Evolutionary conservation across 805 yeast genomes (phyloP), one percentile per base, ranked within the genome.

Genomic region (Suhomyces sp.): DNA sequence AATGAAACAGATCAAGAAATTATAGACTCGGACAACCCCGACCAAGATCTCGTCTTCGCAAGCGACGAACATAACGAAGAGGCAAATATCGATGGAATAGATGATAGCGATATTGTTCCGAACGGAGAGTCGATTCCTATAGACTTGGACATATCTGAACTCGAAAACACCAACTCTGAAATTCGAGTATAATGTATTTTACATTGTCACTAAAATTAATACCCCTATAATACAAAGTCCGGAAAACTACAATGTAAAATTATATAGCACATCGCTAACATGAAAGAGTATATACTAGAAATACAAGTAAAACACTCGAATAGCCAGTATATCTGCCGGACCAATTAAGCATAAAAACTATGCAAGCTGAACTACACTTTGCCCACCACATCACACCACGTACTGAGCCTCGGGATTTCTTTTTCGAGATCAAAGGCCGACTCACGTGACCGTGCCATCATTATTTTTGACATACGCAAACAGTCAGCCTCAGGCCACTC

Each of bases 61-160:
- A 46, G 37, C 6, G 56, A 55, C n/a, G 53, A 50, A 12, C 21
- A 39, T 6, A 29, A 4, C 17, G 46, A 53, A 37, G 51, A 46
- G 27, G 48, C 22, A n/a, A 43, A 43, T 19, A 45, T 51, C 43
- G 51, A 51, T n/a, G 61, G 53, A 15, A 56, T 50, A 6, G 55
- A 47, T 22, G 54, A 54, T 25, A 56, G 55, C 20, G 56, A 49
- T 15, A 44, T 53, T 19, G 54, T 46, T n/a, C 41, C 45, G 31
- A 51, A 48, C 29, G 47, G 47, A 6, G 57, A 53, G 13, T 47
- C 54, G 19, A 56, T 62, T 37, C 49, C 61, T 8, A 57, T 61
- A 10, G 67, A 63, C 44, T 60, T 62, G 50, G 65, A 63, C 19
- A 53, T 60, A 41, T 62, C 62, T 44, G 65, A 63, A 17, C 51